Percentiles rank a stretch among this genome's conserved stretches.
These are phyloP conservation scores for Wallacemonas sp. DNA, from an alignment of 208 protist species.

Conservation along the genomic window DNA sequence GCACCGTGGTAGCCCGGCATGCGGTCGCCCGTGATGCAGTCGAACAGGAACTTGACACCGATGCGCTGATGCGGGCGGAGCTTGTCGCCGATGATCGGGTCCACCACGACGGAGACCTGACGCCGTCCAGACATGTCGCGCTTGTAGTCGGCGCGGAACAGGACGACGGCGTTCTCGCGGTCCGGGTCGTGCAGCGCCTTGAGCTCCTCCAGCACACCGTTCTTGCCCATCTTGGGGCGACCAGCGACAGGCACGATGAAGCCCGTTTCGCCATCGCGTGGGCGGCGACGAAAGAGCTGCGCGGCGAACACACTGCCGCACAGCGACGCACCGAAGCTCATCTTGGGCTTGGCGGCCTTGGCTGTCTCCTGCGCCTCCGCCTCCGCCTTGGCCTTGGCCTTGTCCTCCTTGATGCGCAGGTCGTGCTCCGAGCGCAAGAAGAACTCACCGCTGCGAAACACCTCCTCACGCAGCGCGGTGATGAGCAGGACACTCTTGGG, in stretches of 20 bases:
- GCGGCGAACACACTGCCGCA: slow-evolving; percentile 48
- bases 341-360: slow-evolving; percentile 50
- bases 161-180: slow-evolving; percentile 73
- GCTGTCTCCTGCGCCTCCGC: slow-evolving; percentile 53
- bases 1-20: slow-evolving; percentile 89
- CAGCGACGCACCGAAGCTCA: slow-evolving; percentile 70
- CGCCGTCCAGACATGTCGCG: slow-evolving; percentile 75
- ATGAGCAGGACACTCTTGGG: slow-evolving; percentile 71
- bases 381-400: slow-evolving; percentile 64
- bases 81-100: slow-evolving; percentile 91
- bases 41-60: slow-evolving; percentile 93
- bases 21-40: slow-evolving; percentile 89
- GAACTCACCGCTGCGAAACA: slow-evolving; percentile 88
- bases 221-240: slow-evolving; percentile 65
- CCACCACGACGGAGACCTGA: slow-evolving; percentile 90
- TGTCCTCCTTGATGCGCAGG: slow-evolving; percentile 79
- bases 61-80: slow-evolving; percentile 88
- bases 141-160: slow-evolving; percentile 92
- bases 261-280: slow-evolving; percentile 65
- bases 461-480: slow-evolving; percentile 79
- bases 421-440: slow-evolving; percentile 87
- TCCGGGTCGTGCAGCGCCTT: slow-evolving; percentile 79
- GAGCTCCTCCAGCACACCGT: slow-evolving; percentile 65
- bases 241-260: slow-evolving; percentile 82
- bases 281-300: slow-evolving; percentile 65